A percentile compares a stretch with the other conserved stretches of the same genome.
Evolutionary conservation across 352 stramenopile species (phyloP).

Genomic region (Peronospora destructor): DNA sequence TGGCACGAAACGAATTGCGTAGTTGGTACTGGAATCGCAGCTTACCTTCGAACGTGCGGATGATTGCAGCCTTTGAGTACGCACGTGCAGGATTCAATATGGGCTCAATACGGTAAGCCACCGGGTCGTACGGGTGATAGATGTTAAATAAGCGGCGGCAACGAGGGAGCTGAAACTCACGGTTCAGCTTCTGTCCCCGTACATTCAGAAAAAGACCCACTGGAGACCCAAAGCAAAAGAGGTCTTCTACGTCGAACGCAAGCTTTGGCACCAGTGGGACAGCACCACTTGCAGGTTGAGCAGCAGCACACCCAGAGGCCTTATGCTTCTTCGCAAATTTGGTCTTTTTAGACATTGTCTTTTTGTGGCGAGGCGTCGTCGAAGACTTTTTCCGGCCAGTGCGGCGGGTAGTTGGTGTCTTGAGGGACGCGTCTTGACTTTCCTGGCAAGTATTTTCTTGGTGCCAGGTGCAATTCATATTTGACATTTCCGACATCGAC

Average conservation of each 20-base stretch:
- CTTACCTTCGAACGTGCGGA: constrained; percentile 78
- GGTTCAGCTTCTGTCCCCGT: constrained; percentile 70
- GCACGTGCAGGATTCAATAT: constrained; percentile 78
- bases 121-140: constrained; percentile 91
- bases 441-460: constrained; percentile 6
- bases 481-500: constrained; percentile 38
- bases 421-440: constrained; percentile 6
- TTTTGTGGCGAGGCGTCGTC: constrained; percentile 17
- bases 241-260: constrained; percentile 73
- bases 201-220: constrained; percentile 91
- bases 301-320: constrained; percentile 7
- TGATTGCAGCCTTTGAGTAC: constrained; percentile 78
- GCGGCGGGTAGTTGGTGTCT: constrained; percentile 7
- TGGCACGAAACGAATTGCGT: constrained; percentile 69
- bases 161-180: constrained; percentile 66
- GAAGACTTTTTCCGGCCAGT: constrained; percentile 9
- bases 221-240: constrained; percentile 88
- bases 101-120: constrained; percentile 93
- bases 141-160: constrained; percentile 91
- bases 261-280: constrained; percentile 48
- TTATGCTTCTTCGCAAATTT: constrained; percentile 17
- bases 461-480: constrained; percentile 3
- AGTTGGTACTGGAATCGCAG: constrained; percentile 83
- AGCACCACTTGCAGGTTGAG: constrained; percentile 5
- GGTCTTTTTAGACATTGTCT: constrained; percentile 18